Conservation (phyloP, 768 basidiomycete species). For the Auricularia cornea region DNA sequence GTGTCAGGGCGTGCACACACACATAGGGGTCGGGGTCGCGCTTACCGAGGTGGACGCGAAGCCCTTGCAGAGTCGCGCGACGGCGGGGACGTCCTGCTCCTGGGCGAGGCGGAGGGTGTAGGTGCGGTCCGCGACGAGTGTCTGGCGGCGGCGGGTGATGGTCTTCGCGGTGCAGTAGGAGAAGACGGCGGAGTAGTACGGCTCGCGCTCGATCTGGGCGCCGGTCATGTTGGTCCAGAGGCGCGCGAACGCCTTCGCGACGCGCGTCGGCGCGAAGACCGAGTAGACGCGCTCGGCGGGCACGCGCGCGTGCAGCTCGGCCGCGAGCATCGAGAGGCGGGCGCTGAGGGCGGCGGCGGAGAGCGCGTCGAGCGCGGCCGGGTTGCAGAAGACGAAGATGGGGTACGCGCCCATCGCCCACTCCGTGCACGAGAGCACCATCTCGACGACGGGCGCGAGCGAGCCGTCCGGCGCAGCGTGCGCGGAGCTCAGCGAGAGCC, state of each 20-base stretch:
- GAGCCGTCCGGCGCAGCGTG: neutral
- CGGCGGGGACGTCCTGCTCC: conserved; percentile 28
- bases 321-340: conserved; percentile 36
- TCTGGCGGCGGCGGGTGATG: conserved; percentile 17
- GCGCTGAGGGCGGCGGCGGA: conserved; percentile 26
- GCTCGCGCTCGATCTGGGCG: conserved; percentile 26
- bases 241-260: conserved; percentile 38
- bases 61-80: conserved; percentile 41
- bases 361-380: conserved; percentile 23
- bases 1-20: too few species aligned
- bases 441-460: conserved; percentile 8
- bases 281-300: conserved; percentile 47
- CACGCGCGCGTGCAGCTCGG: conserved; percentile 28
- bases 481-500: neutral
- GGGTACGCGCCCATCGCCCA: conserved; percentile 54
- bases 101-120: conserved; percentile 33
- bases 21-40: too few species aligned
- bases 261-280: conserved; percentile 46
- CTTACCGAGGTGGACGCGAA: conserved; percentile 58
- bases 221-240: conserved; percentile 43
- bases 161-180: conserved; percentile 44
- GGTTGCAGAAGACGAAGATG: conserved; percentile 47
- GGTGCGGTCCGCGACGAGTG: neutral
- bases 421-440: conserved; percentile 49
- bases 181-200: conserved; percentile 58